Evolutionary conservation across 345 rosid genomes (phyloP).

Genomic region (Diplotaxis tenuifolia): DNA sequence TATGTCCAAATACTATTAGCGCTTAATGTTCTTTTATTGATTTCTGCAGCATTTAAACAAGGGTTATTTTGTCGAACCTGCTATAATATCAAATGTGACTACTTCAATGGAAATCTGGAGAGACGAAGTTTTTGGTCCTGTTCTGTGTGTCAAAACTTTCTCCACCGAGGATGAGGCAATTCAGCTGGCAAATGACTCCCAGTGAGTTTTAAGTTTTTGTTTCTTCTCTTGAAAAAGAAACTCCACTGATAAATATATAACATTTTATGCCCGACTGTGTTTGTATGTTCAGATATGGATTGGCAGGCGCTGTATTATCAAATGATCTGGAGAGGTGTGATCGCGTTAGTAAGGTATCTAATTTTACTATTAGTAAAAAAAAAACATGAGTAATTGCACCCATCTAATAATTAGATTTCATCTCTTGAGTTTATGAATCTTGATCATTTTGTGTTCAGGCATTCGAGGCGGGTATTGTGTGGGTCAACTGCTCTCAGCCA

Average conservation of each 20-base stretch:
- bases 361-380: background rate
- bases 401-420: background rate
- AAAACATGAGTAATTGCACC: background rate
- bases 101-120: conserved; percentile 98
- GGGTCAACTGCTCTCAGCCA: conserved; percentile 99
- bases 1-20: conserved; percentile 13
- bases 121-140: conserved; percentile 99
- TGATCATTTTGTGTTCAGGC: conserved; percentile 50
- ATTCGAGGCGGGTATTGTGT: conserved; percentile 74
- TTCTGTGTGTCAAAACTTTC: conserved; percentile 87
- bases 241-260: conserved; percentile 10
- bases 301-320: conserved; percentile 88
- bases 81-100: conserved; percentile 67
- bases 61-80: conserved; percentile 85
- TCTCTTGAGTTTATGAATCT: conserved; percentile 3
- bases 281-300: conserved; percentile 57
- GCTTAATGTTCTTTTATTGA: conserved; percentile 19
- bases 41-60: conserved; percentile 67
- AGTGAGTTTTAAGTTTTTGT: conserved; percentile 51
- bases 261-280: conserved; percentile 5
- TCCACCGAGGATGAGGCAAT: conserved; percentile 91
- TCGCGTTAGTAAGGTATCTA: conserved; percentile 71
- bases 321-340: conserved; percentile 89
- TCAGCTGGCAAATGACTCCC: conserved; percentile 85
- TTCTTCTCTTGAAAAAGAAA: conserved; percentile 2